A percentile compares a stretch with the other conserved stretches of the same genome.
Evolutionary conservation across 495 filamentous ascomycete genomes (phyloP).

Genomic region (Aspergillus hancockii): DNA sequence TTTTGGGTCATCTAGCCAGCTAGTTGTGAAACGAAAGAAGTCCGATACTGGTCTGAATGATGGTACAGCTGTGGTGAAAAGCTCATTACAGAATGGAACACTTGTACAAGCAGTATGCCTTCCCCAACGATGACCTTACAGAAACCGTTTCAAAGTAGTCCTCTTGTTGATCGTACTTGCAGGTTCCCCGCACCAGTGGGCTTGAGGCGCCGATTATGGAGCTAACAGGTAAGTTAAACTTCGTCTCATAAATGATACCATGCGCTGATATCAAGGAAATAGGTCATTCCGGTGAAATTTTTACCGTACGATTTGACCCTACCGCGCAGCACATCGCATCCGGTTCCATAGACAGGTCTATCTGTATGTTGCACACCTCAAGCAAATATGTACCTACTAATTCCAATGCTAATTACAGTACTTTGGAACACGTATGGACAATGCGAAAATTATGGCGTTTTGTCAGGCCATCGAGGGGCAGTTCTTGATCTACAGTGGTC

Average conservation of each 20-base stretch:
- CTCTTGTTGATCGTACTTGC: conserved; percentile 23
- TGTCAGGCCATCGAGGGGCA: conserved; percentile 87
- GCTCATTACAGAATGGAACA: conserved; percentile 67
- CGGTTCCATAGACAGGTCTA: conserved; percentile 90
- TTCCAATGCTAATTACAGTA: conserved; percentile 51
- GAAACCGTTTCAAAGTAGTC: not conserved
- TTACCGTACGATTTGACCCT: conserved; percentile 86
- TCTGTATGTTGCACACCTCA: conserved; percentile 57
- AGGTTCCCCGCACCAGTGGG: conserved; percentile 82
- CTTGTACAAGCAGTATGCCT: conserved; percentile 80
- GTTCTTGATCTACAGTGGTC: conserved; percentile 95
- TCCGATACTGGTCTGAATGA: conserved; percentile 65
- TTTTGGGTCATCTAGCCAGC: conserved; percentile 70
- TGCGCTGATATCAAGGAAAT: not conserved
- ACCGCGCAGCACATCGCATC: conserved; percentile 87
- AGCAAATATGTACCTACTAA: conserved; percentile 7
- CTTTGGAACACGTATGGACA: conserved; percentile 90
- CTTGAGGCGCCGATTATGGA: conserved; percentile 95
- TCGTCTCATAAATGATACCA: not conserved
- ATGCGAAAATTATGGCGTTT: conserved; percentile 88
- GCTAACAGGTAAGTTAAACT: conserved; percentile 66
- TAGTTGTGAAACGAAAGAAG: conserved; percentile 87
- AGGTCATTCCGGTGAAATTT: conserved; percentile 80
- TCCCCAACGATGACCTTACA: conserved; percentile 2
- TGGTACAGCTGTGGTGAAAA: conserved; percentile 63